These are phyloP conservation scores for sweet orange (Citrus sinensis) DNA, from an alignment of 345 rosid species.

Conservation along the genomic window DNA sequence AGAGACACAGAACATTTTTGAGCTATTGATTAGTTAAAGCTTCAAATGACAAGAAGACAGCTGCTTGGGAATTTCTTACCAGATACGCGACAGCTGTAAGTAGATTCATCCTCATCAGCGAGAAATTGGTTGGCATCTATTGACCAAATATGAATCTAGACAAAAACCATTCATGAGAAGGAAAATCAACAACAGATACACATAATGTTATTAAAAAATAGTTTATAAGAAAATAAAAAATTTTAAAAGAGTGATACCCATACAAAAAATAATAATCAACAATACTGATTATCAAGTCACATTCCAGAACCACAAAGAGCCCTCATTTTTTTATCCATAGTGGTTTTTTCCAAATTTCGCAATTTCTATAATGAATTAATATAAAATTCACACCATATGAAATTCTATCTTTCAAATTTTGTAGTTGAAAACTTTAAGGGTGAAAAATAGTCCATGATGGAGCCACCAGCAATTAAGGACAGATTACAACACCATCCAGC, in stretches of 20 bases:
- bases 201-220: not conserved
- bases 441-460: not conserved
- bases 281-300: not conserved
- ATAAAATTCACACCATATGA: not conserved
- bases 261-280: not conserved
- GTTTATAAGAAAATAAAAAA: not conserved
- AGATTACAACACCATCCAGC: not conserved
- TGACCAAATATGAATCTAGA: conserved; percentile 79
- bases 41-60: not conserved
- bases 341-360: not conserved
- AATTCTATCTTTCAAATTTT: not conserved
- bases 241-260: not conserved
- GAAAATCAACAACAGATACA: conserved; percentile 5
- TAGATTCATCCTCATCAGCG: conserved; percentile 88
- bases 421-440: not conserved
- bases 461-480: not conserved
- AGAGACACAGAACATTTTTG: not conserved
- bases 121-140: conserved; percentile 84
- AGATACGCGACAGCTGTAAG: conserved; percentile 86
- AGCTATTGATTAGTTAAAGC: not conserved
- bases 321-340: not conserved
- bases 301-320: not conserved
- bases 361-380: not conserved
- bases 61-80: conserved; percentile 41
- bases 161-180: conserved; percentile 13